Base-by-base conservation (phyloP, 345 rosid species). In the Hibiscus mutabilis region DNA sequence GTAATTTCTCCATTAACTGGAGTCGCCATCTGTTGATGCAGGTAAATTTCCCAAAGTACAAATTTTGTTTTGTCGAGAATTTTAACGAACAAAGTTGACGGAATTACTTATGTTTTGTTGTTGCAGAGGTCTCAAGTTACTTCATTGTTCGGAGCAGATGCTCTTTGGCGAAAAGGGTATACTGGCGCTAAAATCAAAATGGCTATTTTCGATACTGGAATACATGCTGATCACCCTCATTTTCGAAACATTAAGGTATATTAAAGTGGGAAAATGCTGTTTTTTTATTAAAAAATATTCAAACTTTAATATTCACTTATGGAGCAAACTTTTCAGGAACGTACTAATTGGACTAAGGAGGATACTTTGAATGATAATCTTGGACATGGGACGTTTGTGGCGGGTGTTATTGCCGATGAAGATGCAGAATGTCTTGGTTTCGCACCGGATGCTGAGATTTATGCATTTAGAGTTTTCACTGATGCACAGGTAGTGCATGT, bases 181-280 rank as follows among this genome's bases (percentile, higher is more conserved):
- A 89, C 96, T 47, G 99, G 97, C 76, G 78, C 88, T 73, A 95
- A 92, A 80, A 97, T 95, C 18, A 95, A 85, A 80, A 92, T 95
- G 99, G 99, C 99, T 25, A 92, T 95, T 79, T 95, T 95, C 80
- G 99, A 95, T 84, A 95, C 99, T 5, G 99, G 99, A 47, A 95
- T 95, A 55, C 91, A 96, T 70, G 79, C 88, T 82, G 88, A 85
- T 78, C 99, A 95, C 55, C 99, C 97, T 0, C 99, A 95, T 85
- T 92, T 95, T 79, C 97, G 96, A 52, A 95, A 92, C 67, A 92
- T 95, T 74, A 90, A 92, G 96, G 99, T 91, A 81, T 68, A 18
- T 13, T 5, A 25, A 19, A 2, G 64, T 40, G 22, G 60, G 10
- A 49, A 12, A 25, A 63, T 42, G 2, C 1, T 35, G 24, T 52